Base-by-base conservation (phyloP, 2,329 filamentous ascomycete genomes). In the Fusarium sororula region DNA sequence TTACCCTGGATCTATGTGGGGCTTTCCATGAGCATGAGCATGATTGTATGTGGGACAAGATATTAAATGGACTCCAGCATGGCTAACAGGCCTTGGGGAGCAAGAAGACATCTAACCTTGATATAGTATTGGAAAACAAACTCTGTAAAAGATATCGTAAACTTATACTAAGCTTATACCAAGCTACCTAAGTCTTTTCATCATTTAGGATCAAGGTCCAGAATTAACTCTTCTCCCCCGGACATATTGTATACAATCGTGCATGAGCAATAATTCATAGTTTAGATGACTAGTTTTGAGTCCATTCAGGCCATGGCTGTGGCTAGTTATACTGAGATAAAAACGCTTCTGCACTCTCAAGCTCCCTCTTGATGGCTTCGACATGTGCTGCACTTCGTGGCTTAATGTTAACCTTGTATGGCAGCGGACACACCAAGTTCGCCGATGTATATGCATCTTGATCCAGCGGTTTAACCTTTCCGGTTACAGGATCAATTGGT, bases 231-330 rank as follows among this genome's bases (percentile, higher is more conserved):
- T 38, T 18, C 4, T 37, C 17, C 15, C 35, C 1, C 2, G 0
- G 3, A 37, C 35, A 37, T 5, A 10, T 15, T 37, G 4, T 3
- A 2, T 2, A 37, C 17, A 37, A 18, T 9, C 17, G 35, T 9
- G 15, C 15, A 18, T 37, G 15, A 22, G 12, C 11, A 9, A 45
- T 12, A 0, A 15, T 15, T 30, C 2, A 8, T 30, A 15, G 3
- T 6, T n/a, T 12, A 17, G 1, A n/a, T 48, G 1, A 5, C 24
- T 8, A 30, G 3, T n/a, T 4, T 17, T 0, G 12, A 17, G 10
- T 6, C 7, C 0, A 10, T 3, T 0, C 6, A 14, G 6, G 2
- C 4, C 7, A 8, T 35, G 6, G 5, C 7, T 10, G 3, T 39
- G 7, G 7, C 51, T 55, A 39, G 10, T 55, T 28, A 3, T 55